phyloP scores from a whole-genome alignment of 805 yeast species.

The Allodekkera sacchari region DNA sequence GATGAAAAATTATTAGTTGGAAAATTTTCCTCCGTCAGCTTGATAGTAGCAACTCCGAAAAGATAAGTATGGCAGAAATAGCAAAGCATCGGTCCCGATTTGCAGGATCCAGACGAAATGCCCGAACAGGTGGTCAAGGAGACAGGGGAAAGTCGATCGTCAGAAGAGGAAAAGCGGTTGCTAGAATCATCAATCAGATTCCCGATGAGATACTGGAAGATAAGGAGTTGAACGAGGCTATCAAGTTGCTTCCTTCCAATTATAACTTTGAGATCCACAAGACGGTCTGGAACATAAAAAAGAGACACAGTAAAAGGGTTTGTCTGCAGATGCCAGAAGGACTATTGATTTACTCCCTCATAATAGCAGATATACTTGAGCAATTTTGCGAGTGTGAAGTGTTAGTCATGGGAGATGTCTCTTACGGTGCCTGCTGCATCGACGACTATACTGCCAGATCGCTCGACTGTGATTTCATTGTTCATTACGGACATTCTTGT shows the following conservation, averaged over 20 bases:
- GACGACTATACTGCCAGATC: constrained; percentile 94
- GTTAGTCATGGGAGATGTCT: constrained; percentile 96
- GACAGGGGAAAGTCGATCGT: constrained; percentile 1
- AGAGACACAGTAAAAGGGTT: constrained; percentile 68
- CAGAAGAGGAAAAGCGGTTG: constrained; percentile 30
- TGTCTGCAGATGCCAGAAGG: constrained; percentile 99
- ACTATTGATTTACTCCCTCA: constrained; percentile 73
- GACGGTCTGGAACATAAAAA: constrained; percentile 86
- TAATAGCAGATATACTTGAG: constrained; percentile 86
- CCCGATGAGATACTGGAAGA: constrained; percentile 81
- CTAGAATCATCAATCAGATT: constrained; percentile 72
- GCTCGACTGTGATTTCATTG: constrained; percentile 85
- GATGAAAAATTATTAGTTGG: too few relatives aligned
- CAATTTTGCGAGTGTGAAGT: constrained; percentile 86
- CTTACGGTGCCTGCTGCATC: constrained; percentile 97
- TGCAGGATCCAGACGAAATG: constrained; percentile 18
- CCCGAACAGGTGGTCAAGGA: constrained; percentile 1
- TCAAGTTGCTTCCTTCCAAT: constrained; percentile 74
- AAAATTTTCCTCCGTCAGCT: too few relatives aligned
- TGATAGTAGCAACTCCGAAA: too few relatives aligned
- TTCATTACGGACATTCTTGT: constrained; percentile 97
- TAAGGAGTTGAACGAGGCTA: constrained; percentile 75
- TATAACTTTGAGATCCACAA: constrained; percentile 95
- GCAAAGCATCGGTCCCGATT: constrained; percentile 17
- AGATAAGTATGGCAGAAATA: background rate